Percentiles rank a stretch among this genome's conserved stretches.
Conservation (phyloP, 2,329 filamentous ascomycete genomes). For the Ophiostoma pallidulum region DNA sequence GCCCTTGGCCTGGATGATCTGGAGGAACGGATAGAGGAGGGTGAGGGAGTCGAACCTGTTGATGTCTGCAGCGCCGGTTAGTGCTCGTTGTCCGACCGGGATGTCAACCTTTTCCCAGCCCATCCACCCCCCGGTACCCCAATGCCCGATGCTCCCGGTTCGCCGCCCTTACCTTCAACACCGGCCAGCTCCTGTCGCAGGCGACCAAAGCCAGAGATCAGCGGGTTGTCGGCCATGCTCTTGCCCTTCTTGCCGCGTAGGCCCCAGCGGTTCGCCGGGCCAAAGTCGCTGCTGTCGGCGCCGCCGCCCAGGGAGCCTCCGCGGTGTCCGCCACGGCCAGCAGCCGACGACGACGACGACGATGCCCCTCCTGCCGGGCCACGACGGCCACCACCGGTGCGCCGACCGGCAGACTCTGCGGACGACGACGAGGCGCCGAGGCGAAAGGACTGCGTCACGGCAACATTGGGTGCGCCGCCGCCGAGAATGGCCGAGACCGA, state of each 20-base stretch:
- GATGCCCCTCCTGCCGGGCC: background rate
- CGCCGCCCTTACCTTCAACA: constrained; percentile 69
- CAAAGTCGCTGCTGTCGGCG: constrained; percentile 36
- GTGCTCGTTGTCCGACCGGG: background rate
- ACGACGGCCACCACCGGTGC: background rate
- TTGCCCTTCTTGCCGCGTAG: constrained; percentile 90
- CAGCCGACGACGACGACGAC: no score
- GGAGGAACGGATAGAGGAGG: constrained; percentile 84
- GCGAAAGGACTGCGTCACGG: constrained; percentile 22
- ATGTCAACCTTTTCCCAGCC: no score
- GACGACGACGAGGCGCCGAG: constrained; percentile 2
- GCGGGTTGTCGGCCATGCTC: constrained; percentile 93
- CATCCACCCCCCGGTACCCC: no score
- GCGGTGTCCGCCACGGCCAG: background rate
- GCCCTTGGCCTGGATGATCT: constrained; percentile 92
- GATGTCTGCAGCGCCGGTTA: constrained; percentile 55
- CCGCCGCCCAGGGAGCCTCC: constrained; percentile 29
- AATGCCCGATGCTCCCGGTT: no score
- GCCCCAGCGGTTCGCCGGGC: constrained; percentile 79
- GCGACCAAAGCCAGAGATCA: constrained; percentile 90
- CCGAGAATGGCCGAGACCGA: constrained; percentile 94
- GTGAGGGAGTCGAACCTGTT: constrained; percentile 79
- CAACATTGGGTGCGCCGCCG: constrained; percentile 51
- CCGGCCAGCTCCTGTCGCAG: constrained; percentile 78
- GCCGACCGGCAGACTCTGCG: background rate